A percentile compares a stretch with the other conserved stretches of the same genome.
Conservation (phyloP, 2,329 filamentous ascomycete species). For the Epichloe glyceriae region DNA sequence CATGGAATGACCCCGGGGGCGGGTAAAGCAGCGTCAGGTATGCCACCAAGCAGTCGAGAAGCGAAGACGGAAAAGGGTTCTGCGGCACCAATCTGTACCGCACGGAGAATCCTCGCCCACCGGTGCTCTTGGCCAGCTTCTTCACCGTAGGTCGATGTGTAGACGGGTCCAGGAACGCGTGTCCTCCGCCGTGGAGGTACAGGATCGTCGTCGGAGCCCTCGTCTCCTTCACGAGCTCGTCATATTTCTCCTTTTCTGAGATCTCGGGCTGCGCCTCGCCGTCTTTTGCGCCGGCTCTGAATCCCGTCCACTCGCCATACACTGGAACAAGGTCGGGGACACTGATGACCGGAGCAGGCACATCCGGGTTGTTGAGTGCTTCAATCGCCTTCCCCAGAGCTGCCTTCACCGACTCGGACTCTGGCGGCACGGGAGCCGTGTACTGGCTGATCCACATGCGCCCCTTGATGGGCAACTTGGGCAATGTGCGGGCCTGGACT, state of each 20-base stretch:
- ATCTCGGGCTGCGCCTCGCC: slow-evolving; percentile 40
- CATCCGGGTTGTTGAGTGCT: slow-evolving; percentile 10
- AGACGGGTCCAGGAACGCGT: slow-evolving; percentile 57
- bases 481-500: slow-evolving; percentile 48
- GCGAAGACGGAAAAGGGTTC: slow-evolving; percentile 58
- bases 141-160: slow-evolving; percentile 48
- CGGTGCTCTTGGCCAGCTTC: slow-evolving; percentile 51
- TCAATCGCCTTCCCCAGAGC: slow-evolving; percentile 43
- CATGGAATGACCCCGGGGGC: slow-evolving; percentile 52
- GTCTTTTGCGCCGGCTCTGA: slow-evolving; percentile 39
- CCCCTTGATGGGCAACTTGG: slow-evolving; percentile 59
- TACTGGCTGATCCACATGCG: slow-evolving; percentile 71
- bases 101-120: slow-evolving; percentile 57
- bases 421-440: slow-evolving; percentile 46
- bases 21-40: slow-evolving; percentile 66
- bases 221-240: slow-evolving; percentile 53
- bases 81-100: slow-evolving; percentile 66
- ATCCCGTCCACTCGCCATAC: slow-evolving; percentile 67
- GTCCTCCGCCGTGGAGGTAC: slow-evolving; percentile 67
- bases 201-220: slow-evolving; percentile 50
- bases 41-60: slow-evolving; percentile 59
- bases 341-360: slow-evolving; percentile 7
- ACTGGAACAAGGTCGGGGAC: slow-evolving; percentile 42
- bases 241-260: slow-evolving; percentile 52
- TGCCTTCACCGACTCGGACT: slow-evolving; percentile 37